Evolutionary conservation across 805 yeast species (phyloP).

Genomic region (Hanseniaspora meyeri): DNA sequence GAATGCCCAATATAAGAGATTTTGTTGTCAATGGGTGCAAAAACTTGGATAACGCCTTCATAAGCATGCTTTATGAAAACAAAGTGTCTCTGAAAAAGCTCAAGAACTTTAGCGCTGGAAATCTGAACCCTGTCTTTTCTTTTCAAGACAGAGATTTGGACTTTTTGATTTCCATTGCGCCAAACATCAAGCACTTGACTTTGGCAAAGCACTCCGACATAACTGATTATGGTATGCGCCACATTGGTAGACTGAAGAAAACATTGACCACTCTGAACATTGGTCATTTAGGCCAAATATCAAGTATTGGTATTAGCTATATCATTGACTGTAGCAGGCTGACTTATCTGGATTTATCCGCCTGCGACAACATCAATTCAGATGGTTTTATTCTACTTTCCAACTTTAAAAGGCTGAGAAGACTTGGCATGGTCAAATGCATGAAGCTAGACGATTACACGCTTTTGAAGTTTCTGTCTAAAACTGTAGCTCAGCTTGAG

Average conservation of each 20-base stretch:
- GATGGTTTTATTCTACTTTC: not conserved
- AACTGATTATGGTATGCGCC: not conserved
- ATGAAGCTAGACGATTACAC: slow-evolving; percentile 3
- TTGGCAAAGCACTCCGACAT: not conserved
- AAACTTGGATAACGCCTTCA: slow-evolving; percentile 5
- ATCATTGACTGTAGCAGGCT: not conserved
- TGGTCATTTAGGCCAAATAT: not conserved
- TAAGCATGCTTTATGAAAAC: not conserved
- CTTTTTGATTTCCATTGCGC: not conserved
- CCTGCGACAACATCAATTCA: slow-evolving; percentile 1
- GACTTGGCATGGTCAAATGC: slow-evolving; percentile 10
- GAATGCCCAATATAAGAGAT: slow-evolving; percentile 6
- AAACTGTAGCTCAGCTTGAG: slow-evolving; percentile 3
- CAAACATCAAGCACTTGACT: slow-evolving; percentile 7
- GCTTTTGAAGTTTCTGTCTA: not conserved
- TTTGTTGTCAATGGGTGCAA: slow-evolving; percentile 8
- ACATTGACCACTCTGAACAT: slow-evolving; percentile 6
- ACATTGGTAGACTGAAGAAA: not conserved
- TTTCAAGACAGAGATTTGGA: not conserved
- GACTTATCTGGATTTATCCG: slow-evolving; percentile 6
- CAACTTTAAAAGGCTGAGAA: slow-evolving; percentile 1
- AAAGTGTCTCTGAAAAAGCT: not conserved
- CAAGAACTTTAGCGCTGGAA: slow-evolving; percentile 2
- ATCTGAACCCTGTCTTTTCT: not conserved
- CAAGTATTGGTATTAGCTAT: not conserved